phyloP scores from a whole-genome alignment of 1,284 basidiomycete species.

The Rhodotorula sp. region DNA sequence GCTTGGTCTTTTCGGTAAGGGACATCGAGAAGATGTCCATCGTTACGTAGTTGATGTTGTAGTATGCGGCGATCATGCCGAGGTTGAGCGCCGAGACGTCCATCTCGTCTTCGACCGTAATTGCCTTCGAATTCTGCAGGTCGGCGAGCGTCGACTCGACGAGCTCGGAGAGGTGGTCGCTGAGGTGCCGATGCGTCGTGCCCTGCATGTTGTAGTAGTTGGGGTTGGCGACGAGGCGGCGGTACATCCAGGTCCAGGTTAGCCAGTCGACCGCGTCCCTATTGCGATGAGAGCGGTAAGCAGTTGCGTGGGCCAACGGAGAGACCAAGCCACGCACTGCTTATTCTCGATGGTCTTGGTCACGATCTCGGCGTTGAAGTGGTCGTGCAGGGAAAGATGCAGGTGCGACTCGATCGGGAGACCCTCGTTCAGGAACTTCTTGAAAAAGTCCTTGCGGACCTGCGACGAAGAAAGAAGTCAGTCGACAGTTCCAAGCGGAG shows the following conservation, averaged over 20 bases:
- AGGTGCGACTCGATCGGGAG: conserved; percentile 96
- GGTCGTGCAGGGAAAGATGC: conserved; percentile 83
- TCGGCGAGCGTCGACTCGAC: conserved; percentile 91
- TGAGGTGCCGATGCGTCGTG: conserved; percentile 86
- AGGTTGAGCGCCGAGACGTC: conserved; percentile 86
- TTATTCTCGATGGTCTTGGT: conserved; percentile 99
- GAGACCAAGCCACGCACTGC: conserved; percentile 83
- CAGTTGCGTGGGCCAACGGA: conserved; percentile 22
- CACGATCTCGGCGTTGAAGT: conserved; percentile 97
- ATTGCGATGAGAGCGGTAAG: conserved; percentile 15
- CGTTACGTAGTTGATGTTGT: conserved; percentile 87
- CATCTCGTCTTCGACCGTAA: conserved; percentile 78
- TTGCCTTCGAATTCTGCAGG: conserved; percentile 90
- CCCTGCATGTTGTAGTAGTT: conserved; percentile 80
- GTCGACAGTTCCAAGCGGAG: not conserved
- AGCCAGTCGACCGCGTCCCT: conserved; percentile 63
- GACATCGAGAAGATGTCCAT: conserved; percentile 96
- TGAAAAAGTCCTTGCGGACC: conserved; percentile 63
- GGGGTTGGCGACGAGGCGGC: conserved; percentile 72
- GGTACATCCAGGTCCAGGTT: conserved; percentile 95
- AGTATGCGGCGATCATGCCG: conserved; percentile 94
- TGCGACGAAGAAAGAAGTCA: conserved; percentile 51
- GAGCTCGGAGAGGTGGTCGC: conserved; percentile 90
- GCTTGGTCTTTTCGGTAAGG: conserved; percentile 92
- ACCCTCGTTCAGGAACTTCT: conserved; percentile 95